These are phyloP conservation scores for Suillus plorans DNA, from an alignment of 768 basidiomycete species.

Conservation along the genomic window DNA sequence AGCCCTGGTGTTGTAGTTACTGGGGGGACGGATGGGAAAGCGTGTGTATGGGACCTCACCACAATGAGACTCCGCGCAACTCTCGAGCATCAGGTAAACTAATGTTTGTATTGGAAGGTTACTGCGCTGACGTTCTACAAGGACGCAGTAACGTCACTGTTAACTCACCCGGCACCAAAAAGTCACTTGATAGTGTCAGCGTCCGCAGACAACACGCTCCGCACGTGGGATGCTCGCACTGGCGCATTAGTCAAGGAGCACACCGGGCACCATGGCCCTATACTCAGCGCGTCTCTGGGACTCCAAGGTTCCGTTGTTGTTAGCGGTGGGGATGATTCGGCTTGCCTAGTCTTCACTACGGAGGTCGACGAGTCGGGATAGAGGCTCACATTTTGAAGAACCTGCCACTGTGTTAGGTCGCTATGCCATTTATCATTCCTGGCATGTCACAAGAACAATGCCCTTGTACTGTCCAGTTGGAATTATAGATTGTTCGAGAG, in stretches of 20 bases:
- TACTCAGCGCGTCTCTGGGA: conserved; percentile 75
- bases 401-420: background rate
- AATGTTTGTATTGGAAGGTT: background rate
- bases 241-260: conserved; percentile 78
- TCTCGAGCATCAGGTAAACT: conserved; percentile 74
- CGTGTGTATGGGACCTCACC: conserved; percentile 90
- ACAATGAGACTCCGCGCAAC: conserved; percentile 84
- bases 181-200: conserved; percentile 79
- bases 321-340: conserved; percentile 89
- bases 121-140: conserved; percentile 27
- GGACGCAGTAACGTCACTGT: conserved; percentile 86
- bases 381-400: background rate
- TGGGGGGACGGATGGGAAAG: conserved; percentile 92
- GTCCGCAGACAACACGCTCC: conserved; percentile 83
- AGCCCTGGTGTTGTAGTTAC: conserved; percentile 72
- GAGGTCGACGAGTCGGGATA: conserved; percentile 31
- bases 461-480: background rate
- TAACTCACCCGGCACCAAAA: conserved; percentile 73
- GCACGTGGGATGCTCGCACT: conserved; percentile 91
- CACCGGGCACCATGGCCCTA: conserved; percentile 75
- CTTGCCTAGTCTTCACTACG: conserved; percentile 80
- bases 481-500: background rate
- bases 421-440: background rate
- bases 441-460: background rate
- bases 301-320: conserved; percentile 71